Evolutionary conservation across 2,329 filamentous ascomycete genomes (phyloP).

Genomic region (Fusarium sp.): DNA sequence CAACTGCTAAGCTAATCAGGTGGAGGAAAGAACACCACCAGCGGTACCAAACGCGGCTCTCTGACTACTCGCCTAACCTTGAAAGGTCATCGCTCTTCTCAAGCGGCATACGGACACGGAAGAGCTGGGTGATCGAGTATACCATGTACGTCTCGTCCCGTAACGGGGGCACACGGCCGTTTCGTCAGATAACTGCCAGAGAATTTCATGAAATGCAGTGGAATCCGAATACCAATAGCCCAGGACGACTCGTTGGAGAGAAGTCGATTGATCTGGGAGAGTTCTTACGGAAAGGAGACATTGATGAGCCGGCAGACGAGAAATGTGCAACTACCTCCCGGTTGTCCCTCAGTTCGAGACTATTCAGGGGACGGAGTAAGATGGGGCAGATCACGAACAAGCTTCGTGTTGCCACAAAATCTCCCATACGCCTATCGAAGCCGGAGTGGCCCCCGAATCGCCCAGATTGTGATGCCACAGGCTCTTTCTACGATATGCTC

Average conservation of each 20-base stretch:
- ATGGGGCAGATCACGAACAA: constrained; percentile 22
- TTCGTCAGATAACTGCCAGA: constrained; percentile 52
- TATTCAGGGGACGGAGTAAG: neutral
- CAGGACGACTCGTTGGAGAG: constrained; percentile 52
- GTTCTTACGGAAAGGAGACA: constrained; percentile 1
- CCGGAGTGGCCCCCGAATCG: neutral
- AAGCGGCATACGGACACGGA: constrained; percentile 51
- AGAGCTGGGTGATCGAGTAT: constrained; percentile 58
- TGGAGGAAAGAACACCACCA: constrained; percentile 54
- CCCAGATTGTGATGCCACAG: neutral
- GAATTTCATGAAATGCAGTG: constrained; percentile 58
- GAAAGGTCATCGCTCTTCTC: constrained; percentile 21
- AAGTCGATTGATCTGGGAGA: constrained; percentile 38
- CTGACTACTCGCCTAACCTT: constrained; percentile 48
- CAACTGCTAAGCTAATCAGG: constrained; percentile 50
- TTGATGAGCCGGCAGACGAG: neutral
- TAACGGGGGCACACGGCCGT: constrained; percentile 51
- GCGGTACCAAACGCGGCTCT: constrained; percentile 55
- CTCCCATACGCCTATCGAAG: neutral
- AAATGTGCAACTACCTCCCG: neutral
- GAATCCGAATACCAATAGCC: constrained; percentile 43
- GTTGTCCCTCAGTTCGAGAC: constrained; percentile 8
- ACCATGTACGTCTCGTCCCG: constrained; percentile 57
- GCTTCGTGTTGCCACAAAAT: constrained; percentile 14
- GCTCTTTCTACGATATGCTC: constrained; percentile 13